phyloP scores from a whole-genome alignment of 352 stramenopile species.

The Pythium guiyangense region DNA sequence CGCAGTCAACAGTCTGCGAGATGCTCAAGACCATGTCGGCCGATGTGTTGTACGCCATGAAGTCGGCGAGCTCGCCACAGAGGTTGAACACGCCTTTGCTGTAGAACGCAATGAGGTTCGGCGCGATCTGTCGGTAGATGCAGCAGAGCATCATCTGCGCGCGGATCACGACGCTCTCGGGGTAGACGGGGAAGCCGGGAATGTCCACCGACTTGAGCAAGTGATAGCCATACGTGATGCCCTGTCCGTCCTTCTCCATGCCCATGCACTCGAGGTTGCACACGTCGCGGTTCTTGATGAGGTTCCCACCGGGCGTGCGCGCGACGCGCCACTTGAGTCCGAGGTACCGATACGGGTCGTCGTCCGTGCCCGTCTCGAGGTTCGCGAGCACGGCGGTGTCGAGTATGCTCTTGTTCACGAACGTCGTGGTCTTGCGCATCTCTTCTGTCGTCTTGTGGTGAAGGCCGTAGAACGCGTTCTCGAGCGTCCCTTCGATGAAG shows the following conservation, averaged over 20 bases:
- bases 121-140: conserved; percentile 43
- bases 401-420: conserved; percentile 30
- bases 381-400: conserved; percentile 36
- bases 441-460: conserved; percentile 46
- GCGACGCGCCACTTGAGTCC: conserved; percentile 42
- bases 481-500: conserved; percentile 30
- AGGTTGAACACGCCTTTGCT: conserved; percentile 52
- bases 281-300: conserved; percentile 44
- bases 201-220: conserved; percentile 49
- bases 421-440: conserved; percentile 34
- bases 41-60: conserved; percentile 38
- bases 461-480: conserved; percentile 46
- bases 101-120: conserved; percentile 36
- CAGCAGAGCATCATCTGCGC: conserved; percentile 51
- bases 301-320: conserved; percentile 17
- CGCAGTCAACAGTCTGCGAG: conserved; percentile 23
- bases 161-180: conserved; percentile 28
- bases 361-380: conserved; percentile 27
- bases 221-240: conserved; percentile 36
- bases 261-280: conserved; percentile 49
- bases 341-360: conserved; percentile 41
- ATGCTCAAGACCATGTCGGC: conserved; percentile 35
- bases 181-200: conserved; percentile 29
- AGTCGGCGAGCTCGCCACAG: conserved; percentile 31
- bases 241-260: conserved; percentile 23